These are phyloP conservation scores for Prinsepia uniflora DNA, from an alignment of 306 rosid genomes.

Conservation along the genomic window DNA sequence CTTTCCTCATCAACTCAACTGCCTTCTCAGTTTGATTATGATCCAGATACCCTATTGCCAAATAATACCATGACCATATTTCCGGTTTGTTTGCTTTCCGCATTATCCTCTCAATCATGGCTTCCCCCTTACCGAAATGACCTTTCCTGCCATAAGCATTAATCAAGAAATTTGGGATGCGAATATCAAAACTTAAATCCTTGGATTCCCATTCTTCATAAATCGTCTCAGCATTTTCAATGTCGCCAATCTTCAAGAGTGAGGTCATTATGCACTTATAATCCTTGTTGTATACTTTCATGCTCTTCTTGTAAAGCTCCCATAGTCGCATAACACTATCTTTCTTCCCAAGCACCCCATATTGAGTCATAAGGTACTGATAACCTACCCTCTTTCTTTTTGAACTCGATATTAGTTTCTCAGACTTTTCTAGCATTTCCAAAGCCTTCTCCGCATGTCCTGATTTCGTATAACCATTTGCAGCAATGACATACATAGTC, in stretches of 20 bases:
- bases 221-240: slow-evolving; percentile 31
- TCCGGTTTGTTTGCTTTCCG: slow-evolving; percentile 1
- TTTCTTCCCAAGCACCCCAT: slow-evolving; percentile 29
- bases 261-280: slow-evolving; percentile 18
- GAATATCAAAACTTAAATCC: slow-evolving; percentile 15
- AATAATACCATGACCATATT: slow-evolving; percentile 7
- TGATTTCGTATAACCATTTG: slow-evolving; percentile 19
- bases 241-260: slow-evolving; percentile 17
- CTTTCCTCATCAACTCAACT: slow-evolving; percentile 18
- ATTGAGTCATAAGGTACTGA: slow-evolving; percentile 22
- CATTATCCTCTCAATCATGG: slow-evolving; percentile 17
- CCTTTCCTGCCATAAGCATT: slow-evolving; percentile 25
- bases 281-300: slow-evolving; percentile 14
- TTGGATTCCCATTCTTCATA: slow-evolving; percentile 33
- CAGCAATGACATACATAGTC: slow-evolving; percentile 14
- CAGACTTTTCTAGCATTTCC: slow-evolving; percentile 25
- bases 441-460: slow-evolving; percentile 22
- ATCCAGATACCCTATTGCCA: slow-evolving; percentile 12
- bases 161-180: slow-evolving; percentile 26
- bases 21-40: slow-evolving; percentile 16
- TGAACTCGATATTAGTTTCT: slow-evolving; percentile 10
- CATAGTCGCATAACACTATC: slow-evolving; percentile 27
- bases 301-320: slow-evolving; percentile 18
- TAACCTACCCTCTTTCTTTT: slow-evolving; percentile 7
- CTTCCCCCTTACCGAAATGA: slow-evolving; percentile 23